Evolutionary conservation across 306 rosid species (phyloP).

Genomic region (Vachellia pachyceras): DNA sequence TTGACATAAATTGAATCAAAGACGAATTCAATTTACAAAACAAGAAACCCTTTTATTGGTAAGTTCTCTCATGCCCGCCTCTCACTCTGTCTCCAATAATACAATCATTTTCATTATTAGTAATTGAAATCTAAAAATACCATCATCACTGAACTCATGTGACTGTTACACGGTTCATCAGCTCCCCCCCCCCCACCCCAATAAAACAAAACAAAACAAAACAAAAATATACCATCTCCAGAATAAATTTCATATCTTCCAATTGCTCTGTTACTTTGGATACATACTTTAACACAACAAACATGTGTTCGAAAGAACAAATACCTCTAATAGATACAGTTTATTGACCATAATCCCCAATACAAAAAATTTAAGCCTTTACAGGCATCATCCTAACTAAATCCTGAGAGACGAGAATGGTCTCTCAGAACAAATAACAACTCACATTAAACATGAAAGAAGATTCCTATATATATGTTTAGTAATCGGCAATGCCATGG

Average conservation of each 20-base stretch:
- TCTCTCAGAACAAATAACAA: not conserved
- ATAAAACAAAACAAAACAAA: too few relatives aligned
- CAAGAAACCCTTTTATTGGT: slow-evolving; percentile 5
- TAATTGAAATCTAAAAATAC: not conserved
- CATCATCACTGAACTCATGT: not conserved
- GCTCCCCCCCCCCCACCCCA: not conserved
- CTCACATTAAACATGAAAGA: slow-evolving; percentile 9
- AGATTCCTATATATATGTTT: not conserved
- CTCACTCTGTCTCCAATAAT: not conserved
- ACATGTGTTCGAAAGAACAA: not conserved
- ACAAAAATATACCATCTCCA: not conserved
- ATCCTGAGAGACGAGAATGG: not conserved
- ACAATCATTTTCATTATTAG: not conserved
- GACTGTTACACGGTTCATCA: not conserved
- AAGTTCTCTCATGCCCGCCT: not conserved
- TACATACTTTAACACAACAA: not conserved
- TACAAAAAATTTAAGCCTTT: not conserved
- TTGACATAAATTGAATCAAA: not conserved
- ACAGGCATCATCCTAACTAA: not conserved
- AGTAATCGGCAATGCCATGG: not conserved
- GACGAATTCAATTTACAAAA: not conserved
- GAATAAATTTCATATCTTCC: not conserved
- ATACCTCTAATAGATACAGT: not conserved
- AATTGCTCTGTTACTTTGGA: not conserved
- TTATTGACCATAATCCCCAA: not conserved